These are phyloP conservation scores for Pythium apleroticum DNA, from an alignment of 352 stramenopile species.

Conservation along the genomic window DNA sequence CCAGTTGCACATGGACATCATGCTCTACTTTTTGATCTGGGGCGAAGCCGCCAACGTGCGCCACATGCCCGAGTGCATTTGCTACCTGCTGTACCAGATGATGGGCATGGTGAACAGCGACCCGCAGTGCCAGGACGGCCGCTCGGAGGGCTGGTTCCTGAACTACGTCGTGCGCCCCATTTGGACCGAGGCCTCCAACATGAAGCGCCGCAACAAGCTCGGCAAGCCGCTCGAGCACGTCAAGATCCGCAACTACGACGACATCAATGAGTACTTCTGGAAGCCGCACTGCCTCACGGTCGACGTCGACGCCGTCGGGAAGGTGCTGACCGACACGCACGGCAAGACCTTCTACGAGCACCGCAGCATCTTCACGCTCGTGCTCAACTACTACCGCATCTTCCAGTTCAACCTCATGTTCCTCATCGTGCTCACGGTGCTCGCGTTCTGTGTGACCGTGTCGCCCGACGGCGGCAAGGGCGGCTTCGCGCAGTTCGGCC, in stretches of 20 bases:
- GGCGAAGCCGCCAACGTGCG: conserved; percentile 91
- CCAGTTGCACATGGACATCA: conserved; percentile 71
- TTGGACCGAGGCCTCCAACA: conserved; percentile 35
- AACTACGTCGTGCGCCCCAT: conserved; percentile 30
- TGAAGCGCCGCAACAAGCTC: conserved; percentile 36
- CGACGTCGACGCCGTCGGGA: conserved; percentile 25
- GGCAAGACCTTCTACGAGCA: conserved; percentile 45
- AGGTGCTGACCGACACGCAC: conserved; percentile 29
- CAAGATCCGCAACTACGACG: conserved; percentile 44
- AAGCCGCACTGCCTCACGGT: conserved; percentile 32
- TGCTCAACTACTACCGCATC: conserved; percentile 50
- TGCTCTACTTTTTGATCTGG: conserved; percentile 94
- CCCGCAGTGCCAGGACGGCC: conserved; percentile 18
- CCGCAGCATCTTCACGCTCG: conserved; percentile 41
- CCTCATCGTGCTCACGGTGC: conserved; percentile 34
- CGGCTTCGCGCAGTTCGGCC: conserved; percentile 36
- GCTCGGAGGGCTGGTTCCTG: conserved; percentile 30
- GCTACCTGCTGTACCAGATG: conserved; percentile 90
- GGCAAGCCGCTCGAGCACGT: conserved; percentile 35
- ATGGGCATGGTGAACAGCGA: conserved; percentile 32
- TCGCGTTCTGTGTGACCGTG: conserved; percentile 33
- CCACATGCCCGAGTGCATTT: conserved; percentile 93
- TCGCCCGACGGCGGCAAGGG: conserved; percentile 35
- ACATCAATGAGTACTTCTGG: conserved; percentile 51
- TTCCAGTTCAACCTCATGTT: conserved; percentile 66